Evolutionary conservation across 257 asterid species (phyloP).

Genomic region (Handroanthus guayacan): DNA sequence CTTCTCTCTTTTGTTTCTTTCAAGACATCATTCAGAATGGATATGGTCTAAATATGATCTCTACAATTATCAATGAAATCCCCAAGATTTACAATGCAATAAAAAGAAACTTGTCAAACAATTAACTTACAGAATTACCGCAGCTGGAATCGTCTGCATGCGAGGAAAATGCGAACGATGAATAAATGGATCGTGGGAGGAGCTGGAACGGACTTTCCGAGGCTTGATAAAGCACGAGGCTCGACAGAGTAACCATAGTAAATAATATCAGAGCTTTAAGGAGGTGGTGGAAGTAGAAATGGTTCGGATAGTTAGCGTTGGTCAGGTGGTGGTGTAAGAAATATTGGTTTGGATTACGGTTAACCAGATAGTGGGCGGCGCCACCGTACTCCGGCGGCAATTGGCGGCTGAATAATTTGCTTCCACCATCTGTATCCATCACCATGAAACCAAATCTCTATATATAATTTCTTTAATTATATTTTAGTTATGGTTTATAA

Average conservation of each 20-base stretch:
- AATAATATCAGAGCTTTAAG: conserved; percentile 9
- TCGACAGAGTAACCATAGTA: conserved; percentile 11
- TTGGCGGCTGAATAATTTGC: background rate
- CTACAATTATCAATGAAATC: background rate
- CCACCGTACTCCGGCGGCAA: background rate
- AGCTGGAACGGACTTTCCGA: background rate
- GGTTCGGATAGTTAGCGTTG: too few species aligned
- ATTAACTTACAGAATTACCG: conserved; percentile 18
- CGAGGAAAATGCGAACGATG: conserved; percentile 10
- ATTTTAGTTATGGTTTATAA: background rate
- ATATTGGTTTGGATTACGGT: background rate
- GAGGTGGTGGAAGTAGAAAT: background rate
- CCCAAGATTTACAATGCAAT: too few species aligned
- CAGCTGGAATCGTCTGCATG: background rate
- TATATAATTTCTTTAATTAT: too few species aligned
- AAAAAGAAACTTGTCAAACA: too few species aligned
- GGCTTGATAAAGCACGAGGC: conserved; percentile 12
- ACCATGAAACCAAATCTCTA: background rate
- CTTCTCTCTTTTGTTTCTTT: too few species aligned
- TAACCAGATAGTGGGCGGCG: background rate
- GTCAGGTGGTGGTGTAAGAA: background rate
- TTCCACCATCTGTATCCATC: conserved; percentile 30
- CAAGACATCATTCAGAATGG: too few species aligned
- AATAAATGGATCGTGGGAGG: background rate
- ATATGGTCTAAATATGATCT: background rate